phyloP scores from a whole-genome alignment of 805 yeast genomes.

The Metschnikowia henanensis region DNA sequence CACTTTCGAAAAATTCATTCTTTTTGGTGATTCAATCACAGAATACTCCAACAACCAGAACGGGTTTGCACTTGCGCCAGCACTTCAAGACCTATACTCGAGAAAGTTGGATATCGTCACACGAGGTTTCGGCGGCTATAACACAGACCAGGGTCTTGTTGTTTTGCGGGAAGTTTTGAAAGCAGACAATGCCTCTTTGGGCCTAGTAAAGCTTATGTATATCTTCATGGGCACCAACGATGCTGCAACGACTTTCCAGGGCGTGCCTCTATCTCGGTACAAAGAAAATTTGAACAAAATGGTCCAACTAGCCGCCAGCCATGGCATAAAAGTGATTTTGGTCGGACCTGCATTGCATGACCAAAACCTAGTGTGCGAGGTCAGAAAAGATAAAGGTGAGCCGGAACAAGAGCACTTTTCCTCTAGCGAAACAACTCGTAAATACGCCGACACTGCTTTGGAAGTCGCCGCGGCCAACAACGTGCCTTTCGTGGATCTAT shows the following conservation, averaged over 20 bases:
- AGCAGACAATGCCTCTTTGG: constrained; percentile 28
- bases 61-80: constrained; percentile 52
- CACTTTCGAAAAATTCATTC: constrained; percentile 45
- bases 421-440: constrained; percentile 41
- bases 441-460: constrained; percentile 52
- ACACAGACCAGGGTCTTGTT: constrained; percentile 53
- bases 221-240: constrained; percentile 87
- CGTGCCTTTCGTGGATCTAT: constrained; percentile 61
- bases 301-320: constrained; percentile 36
- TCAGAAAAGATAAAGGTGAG: background rate
- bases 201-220: constrained; percentile 44
- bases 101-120: constrained; percentile 67
- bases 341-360: constrained; percentile 66
- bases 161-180: constrained; percentile 45
- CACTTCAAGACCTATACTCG: constrained; percentile 48
- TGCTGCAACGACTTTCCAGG: constrained; percentile 31
- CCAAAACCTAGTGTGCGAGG: constrained; percentile 11
- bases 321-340: constrained; percentile 52
- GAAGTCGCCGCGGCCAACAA: constrained; percentile 44
- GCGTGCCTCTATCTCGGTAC: constrained; percentile 53
- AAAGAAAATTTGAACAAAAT: constrained; percentile 46
- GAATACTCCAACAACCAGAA: constrained; percentile 47
- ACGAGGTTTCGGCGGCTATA: constrained; percentile 81
- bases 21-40: constrained; percentile 75
- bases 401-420: constrained; percentile 26